Evolutionary conservation across 2,329 filamentous ascomycete genomes (phyloP).

Genomic region (Sclerotinia sclerotiorum): DNA sequence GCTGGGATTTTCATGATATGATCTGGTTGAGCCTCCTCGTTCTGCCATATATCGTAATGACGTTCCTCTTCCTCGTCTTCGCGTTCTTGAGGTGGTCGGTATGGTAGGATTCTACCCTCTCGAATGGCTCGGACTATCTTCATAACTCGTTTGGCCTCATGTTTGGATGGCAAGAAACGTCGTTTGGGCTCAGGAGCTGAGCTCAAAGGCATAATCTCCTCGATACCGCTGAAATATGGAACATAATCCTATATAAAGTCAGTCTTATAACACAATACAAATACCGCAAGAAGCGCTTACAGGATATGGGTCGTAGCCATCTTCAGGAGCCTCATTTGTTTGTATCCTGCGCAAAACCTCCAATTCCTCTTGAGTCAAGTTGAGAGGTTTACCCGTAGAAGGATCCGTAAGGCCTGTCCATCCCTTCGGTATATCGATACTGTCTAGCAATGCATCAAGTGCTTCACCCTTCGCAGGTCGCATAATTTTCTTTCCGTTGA

Average conservation of each 20-base stretch:
- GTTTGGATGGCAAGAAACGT: conserved; percentile 92
- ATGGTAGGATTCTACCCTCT: conserved; percentile 90
- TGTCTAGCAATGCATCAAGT: conserved; percentile 88
- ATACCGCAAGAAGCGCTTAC: conserved; percentile 46
- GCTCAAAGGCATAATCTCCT: conserved; percentile 92
- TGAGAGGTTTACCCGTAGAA: conserved; percentile 86
- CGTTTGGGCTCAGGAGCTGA: conserved; percentile 94
- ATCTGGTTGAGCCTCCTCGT: conserved; percentile 78
- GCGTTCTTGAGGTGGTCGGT: conserved; percentile 71
- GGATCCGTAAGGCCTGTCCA: conserved; percentile 97
- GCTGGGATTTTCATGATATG: conserved; percentile 94
- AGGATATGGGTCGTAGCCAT: conserved; percentile 90
- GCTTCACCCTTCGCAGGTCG: conserved; percentile 92
- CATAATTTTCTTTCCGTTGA: conserved; percentile 98
- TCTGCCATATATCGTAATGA: conserved; percentile 86
- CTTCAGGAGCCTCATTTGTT: conserved; percentile 81
- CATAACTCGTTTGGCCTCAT: conserved; percentile 94
- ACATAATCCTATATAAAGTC: conserved; percentile 65
- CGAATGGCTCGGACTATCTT: conserved; percentile 95
- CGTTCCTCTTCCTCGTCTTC: conserved; percentile 71
- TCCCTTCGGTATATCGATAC: conserved; percentile 93
- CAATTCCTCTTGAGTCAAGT: conserved; percentile 83
- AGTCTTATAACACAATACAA: conserved; percentile 30
- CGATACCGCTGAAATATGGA: conserved; percentile 88
- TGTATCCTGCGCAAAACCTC: conserved; percentile 86